A percentile compares a stretch with the other conserved stretches of the same genome.
phyloP scores from a whole-genome alignment of 495 filamentous ascomycete genomes.

The Hyphodiscus hymeniophilus region DNA sequence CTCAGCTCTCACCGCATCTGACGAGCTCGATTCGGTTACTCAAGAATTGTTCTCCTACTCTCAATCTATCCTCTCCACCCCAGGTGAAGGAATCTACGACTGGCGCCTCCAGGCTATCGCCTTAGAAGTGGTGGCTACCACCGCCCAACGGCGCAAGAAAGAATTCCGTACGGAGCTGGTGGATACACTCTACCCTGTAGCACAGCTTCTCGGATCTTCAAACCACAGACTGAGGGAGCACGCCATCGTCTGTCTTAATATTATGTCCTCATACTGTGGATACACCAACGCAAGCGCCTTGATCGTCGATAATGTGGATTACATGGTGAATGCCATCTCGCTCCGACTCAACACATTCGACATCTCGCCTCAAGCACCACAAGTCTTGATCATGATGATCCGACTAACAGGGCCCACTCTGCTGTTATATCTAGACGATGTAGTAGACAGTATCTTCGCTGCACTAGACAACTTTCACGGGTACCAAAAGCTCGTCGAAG shows the following conservation, averaged over 20 bases:
- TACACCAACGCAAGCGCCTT: conserved; percentile 69
- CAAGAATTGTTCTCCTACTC: conserved; percentile 79
- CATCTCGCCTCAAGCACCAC: conserved; percentile 81
- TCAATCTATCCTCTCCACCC: conserved; percentile 50
- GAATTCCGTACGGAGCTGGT: conserved; percentile 80
- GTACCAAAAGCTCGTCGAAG: conserved; percentile 77
- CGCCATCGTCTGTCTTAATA: conserved; percentile 76
- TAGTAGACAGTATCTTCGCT: conserved; percentile 80
- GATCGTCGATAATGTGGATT: conserved; percentile 89
- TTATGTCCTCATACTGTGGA: conserved; percentile 63
- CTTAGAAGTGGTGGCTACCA: conserved; percentile 64
- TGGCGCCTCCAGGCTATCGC: conserved; percentile 67
- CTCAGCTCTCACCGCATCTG: conserved; percentile 35
- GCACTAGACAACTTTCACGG: conserved; percentile 90
- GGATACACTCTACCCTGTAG: conserved; percentile 82
- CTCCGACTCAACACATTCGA: conserved; percentile 87
- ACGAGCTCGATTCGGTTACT: conserved; percentile 46
- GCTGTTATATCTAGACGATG: conserved; percentile 85
- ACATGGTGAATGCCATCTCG: conserved; percentile 88
- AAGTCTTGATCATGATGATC: conserved; percentile 92
- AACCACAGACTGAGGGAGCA: conserved; percentile 64
- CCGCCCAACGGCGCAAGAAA: conserved; percentile 54
- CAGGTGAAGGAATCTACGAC: conserved; percentile 39
- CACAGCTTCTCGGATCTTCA: conserved; percentile 74
- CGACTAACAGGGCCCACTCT: conserved; percentile 72